Base-by-base conservation (phyloP, 2,329 filamentous ascomycete species). In the Paracoccidioides brasiliensis region DNA sequence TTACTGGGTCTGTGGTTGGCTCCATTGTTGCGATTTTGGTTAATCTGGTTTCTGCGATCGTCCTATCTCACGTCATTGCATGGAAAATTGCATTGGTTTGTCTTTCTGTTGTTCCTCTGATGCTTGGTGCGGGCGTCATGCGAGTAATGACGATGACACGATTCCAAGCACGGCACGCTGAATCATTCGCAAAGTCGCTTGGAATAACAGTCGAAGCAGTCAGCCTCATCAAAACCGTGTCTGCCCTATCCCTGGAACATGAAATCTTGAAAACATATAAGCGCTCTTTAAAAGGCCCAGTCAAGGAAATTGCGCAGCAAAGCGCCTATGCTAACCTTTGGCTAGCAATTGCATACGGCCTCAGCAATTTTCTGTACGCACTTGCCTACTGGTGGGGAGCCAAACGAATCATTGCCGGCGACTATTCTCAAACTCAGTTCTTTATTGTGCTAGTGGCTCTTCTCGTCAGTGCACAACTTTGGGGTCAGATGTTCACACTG, bases 321-420 rank as follows among this genome's bases (percentile, higher is more conserved):
- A 77, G 74, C 28, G 60, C 77, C 33, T 72, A 75, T 48, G 70
- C 73, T 15, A 75, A 71, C 59, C 64, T 76, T 28, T 75, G 72
- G 67, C 67, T 75, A 53, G 73, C 74, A 2, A 68, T 74, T 53
- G 70, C 72, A 2, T 74, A 73, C 54, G 69, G 70, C 58, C 57
- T 73, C 1, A 79, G 82, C 22, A 85, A 84, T 63, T 76, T 86
- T 52, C 80, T 88, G 32, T 87, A 89, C 63, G 83, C 85, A 0
- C 78, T 90, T 54, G 83, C 85, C 0, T 90, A 88, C 69, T 90
- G 85, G 84, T 90, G 86, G 85, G 86, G 86, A 3, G 78, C 85
- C 0, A 84, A 80, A 62, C 80, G 82, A 59, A 86, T 90, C 57
- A 78, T 83, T 53, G 75, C 78, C 44, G 85, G 85, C 4, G 72